Evolutionary conservation across 306 rosid species (phyloP), one percentile per base, ranked within the genome.

Genomic region (Glycine tomentella): DNA sequence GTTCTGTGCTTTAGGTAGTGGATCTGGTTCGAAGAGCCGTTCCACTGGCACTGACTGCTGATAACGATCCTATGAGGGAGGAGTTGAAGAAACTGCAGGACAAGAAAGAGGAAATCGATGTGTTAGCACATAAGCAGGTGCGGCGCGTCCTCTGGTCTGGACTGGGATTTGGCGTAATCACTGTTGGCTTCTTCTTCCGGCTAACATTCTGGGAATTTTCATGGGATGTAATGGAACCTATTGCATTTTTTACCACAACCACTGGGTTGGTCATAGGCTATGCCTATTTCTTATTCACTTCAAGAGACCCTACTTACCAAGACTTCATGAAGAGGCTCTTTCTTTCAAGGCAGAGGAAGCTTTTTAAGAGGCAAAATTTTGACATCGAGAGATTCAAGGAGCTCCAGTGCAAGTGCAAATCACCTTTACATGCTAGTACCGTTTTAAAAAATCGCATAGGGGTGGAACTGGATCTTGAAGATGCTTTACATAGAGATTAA

Each of bases 191-290:
- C n/a, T 93, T 96, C 88, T 96, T 96, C 63, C 80, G 99, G 80
- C 88, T 96, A 69, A 96, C 99, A 11, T 96, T 92, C 89, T 96
- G 99, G 99, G 99, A 96, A 53, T 90, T 93, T 63, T 96, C 99
- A 8, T 96, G 98, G 99, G 99, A 96, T 52, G 91, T 96, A 38
- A 92, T 96, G 98, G 99, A 93, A 72, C 99, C 99, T 20, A 82
- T 96, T 66, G 93, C 99, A 3, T 96, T 92, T 83, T 96, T 96
- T 80, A 71, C 90, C 13, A 96, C 99, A 38, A 65, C 93, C 4
- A 15, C 87, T 17, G 95, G 98, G 33, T 80, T 96, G 78, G 92
- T 94, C 66, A 74, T 92, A 68, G 92, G 99, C 50, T 96, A 96
- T 84, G 92, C 95, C 36, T 96, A 96, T 93, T 96, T 96, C 59